phyloP scores from a whole-genome alignment of 495 filamentous ascomycete genomes.

The Penicillium cinerascens region DNA sequence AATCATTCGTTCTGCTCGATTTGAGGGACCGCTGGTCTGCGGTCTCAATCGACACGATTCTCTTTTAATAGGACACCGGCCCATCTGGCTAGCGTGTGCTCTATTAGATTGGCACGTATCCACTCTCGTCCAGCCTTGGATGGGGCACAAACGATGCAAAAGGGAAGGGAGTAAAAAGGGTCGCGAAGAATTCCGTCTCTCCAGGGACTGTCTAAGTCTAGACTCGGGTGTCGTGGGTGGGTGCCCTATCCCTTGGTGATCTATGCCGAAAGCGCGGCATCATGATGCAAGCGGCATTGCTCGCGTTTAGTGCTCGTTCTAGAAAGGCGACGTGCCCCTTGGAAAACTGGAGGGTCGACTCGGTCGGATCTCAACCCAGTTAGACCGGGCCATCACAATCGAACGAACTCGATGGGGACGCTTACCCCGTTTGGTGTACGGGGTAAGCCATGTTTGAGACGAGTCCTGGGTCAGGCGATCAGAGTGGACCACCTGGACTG shows the following conservation, averaged over 20 bases:
- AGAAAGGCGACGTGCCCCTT: not conserved
- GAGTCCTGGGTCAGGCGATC: not conserved
- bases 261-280: slow-evolving; percentile 1
- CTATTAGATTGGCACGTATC: not conserved
- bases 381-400: not conserved
- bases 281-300: not conserved
- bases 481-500: not conserved
- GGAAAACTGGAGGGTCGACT: not conserved
- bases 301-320: slow-evolving; percentile 8
- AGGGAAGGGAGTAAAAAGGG: not conserved
- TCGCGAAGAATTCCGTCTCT: not conserved
- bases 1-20: not conserved
- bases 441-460: not conserved
- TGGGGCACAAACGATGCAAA: not conserved
- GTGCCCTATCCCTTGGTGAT: slow-evolving; percentile 5
- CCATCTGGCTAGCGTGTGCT: not conserved
- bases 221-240: not conserved
- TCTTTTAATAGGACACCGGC: not conserved
- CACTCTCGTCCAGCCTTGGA: not conserved
- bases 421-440: not conserved
- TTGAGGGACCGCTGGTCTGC: not conserved
- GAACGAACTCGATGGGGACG: not conserved
- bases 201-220: slow-evolving; percentile 1
- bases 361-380: not conserved
- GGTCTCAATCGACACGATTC: not conserved